A percentile compares a stretch with the other conserved stretches of the same genome.
Conservation (phyloP, 2,329 filamentous ascomycete species). For the Fusarium sororula region DNA sequence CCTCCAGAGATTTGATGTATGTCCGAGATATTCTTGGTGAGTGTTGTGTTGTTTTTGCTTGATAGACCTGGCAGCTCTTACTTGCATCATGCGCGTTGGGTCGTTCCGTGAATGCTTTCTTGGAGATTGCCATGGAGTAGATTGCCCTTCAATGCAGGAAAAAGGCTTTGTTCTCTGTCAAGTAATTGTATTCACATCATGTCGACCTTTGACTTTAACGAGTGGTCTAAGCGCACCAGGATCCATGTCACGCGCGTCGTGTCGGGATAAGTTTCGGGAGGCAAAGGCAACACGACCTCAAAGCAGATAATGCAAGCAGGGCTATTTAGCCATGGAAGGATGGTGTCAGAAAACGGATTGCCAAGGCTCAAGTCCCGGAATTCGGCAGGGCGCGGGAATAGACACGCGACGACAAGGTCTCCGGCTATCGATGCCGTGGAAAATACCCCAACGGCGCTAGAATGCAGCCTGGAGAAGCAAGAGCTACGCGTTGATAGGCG, state of each 20-base stretch:
- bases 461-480: background rate
- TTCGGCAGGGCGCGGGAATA: background rate
- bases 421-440: background rate
- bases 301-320: background rate
- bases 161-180: background rate
- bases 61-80: background rate
- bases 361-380: background rate
- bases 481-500: background rate
- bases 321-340: background rate
- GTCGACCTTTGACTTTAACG: background rate
- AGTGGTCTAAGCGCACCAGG: background rate
- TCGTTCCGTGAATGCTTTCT: background rate
- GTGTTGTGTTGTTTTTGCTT: background rate
- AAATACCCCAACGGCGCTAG: background rate
- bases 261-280: too few relatives aligned
- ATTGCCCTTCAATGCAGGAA: too few relatives aligned
- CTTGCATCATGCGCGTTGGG: background rate
- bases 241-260: background rate
- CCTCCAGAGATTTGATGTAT: accelerated
- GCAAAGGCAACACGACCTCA: background rate
- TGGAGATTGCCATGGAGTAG: background rate
- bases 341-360: background rate
- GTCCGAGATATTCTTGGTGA: background rate
- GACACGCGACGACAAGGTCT: background rate
- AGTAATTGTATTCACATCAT: background rate